Base-by-base conservation (phyloP, 768 basidiomycete genomes). In the Aureoboletus auriporus region DNA sequence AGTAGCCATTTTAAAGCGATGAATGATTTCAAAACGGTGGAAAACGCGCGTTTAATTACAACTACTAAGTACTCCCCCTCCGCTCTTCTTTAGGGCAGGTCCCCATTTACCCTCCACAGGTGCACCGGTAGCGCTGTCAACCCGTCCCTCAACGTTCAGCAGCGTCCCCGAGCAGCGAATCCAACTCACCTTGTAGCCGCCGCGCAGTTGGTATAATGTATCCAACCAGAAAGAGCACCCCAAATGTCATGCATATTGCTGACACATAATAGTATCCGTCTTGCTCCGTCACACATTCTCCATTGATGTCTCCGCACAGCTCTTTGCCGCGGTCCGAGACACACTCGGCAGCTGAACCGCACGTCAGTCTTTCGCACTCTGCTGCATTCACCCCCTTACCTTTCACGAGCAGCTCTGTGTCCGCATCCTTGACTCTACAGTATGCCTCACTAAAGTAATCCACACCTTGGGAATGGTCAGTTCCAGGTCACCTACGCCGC, bases 221-320 rank as follows among this genome's bases (percentile, higher is more conserved):
- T 35, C 74, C 70, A 35, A 93, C 59, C 34, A 97, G 71, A 57
- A 92, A 75, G 1, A 82, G 46, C 14, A 84, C 73, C n/a, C 93
- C 95, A 36, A 93, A 74, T 7, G 69, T 60, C 54, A 96, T 72
- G 70, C 93, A 96, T n/a, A 92, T 61, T 6, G 67, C 78, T 27
- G 86, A 87, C 44, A 94, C 81, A 49, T 82, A 77, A 67, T 93
- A 98, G 69, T 95, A 98, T 10, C 96, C 96, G 67, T 99, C 96
- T 20, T 78, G 77, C 66, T 89, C 82, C 1, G 85, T 89, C 42
- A 88, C 72, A 66, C 96, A 99, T 35, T 74, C 68, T 1, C 96
- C 96, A 10, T 78, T 84, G 45, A 89, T 73, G 3, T 82, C 79
- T 17, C 76, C 72, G 67, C 96, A 98, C 6, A 75, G 68, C 7